Conservation (phyloP, 768 basidiomycete genomes). For the Serendipita vermifera region DNA sequence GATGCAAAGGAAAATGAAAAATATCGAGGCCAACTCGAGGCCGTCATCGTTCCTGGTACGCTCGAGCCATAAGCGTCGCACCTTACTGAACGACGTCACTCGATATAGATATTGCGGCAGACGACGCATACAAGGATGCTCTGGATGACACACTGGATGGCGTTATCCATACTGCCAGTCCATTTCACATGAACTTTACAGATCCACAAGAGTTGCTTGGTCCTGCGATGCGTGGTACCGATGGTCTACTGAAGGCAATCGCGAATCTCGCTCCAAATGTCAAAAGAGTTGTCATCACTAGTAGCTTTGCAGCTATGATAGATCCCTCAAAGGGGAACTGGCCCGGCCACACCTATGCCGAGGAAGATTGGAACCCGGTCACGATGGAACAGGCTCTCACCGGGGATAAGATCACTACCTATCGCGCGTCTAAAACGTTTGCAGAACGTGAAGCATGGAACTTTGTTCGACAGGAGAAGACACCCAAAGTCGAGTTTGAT, state of each 20-base stretch:
- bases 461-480: constrained; percentile 12
- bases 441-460: constrained; percentile 12
- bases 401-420: neutral
- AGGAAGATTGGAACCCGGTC: constrained; percentile 10
- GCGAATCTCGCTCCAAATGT: constrained; percentile 7
- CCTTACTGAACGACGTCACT: neutral
- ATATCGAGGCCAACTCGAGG: neutral
- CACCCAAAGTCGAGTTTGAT: constrained; percentile 12
- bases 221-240: constrained; percentile 10
- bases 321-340: neutral
- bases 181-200: neutral
- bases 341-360: constrained; percentile 7
- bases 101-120: neutral
- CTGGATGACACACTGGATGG: constrained; percentile 5
- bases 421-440: constrained; percentile 11
- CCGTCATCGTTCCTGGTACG: constrained; percentile 8
- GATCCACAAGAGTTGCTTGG: constrained; percentile 6
- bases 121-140: neutral
- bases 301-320: constrained; percentile 12
- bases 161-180: constrained; percentile 8
- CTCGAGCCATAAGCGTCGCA: neutral
- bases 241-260: constrained; percentile 4
- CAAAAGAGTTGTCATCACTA: constrained; percentile 12
- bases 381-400: constrained; percentile 1
- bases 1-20: neutral